These are phyloP conservation scores for Passalora sequoiae DNA, from an alignment of 2,329 filamentous ascomycete species.

Conservation along the genomic window DNA sequence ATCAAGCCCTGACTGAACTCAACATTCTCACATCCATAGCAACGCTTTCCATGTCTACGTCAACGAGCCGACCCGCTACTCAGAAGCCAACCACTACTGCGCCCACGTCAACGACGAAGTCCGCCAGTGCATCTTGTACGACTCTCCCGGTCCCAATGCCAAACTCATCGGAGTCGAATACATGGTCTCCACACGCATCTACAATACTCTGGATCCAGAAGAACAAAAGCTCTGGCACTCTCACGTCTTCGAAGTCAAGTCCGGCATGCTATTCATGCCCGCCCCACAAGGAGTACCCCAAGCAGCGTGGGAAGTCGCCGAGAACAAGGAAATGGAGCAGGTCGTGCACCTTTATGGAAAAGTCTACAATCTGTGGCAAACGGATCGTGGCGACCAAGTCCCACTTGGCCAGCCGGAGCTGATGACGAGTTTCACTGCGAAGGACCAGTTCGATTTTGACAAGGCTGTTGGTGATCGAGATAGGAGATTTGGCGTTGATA, in stretches of 20 bases:
- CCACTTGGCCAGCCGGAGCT: slow-evolving; percentile 58
- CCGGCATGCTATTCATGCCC: slow-evolving; percentile 75
- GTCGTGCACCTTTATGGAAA: slow-evolving; percentile 74
- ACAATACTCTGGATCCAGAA: slow-evolving; percentile 57
- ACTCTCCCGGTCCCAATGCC: slow-evolving; percentile 60
- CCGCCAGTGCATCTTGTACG: slow-evolving; percentile 81
- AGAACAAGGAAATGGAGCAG: slow-evolving; percentile 75
- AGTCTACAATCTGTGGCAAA: slow-evolving; percentile 81
- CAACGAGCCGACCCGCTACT: slow-evolving; percentile 60
- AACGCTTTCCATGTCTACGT: slow-evolving; percentile 84
- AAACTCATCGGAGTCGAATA: slow-evolving; percentile 81
- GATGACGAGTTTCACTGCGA: slow-evolving; percentile 58
- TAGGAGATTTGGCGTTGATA: slow-evolving; percentile 50
- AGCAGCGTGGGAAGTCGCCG: slow-evolving; percentile 66
- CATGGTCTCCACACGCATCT: slow-evolving; percentile 70
- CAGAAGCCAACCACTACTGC: slow-evolving; percentile 84
- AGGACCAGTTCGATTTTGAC: slow-evolving; percentile 47
- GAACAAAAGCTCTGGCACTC: slow-evolving; percentile 78
- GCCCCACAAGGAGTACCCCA: slow-evolving; percentile 52
- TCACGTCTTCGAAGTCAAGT: slow-evolving; percentile 69
- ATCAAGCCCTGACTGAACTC: slow-evolving; percentile 4
- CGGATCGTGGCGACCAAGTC: slow-evolving; percentile 63
- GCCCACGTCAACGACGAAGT: slow-evolving; percentile 71
- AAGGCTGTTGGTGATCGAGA: slow-evolving; percentile 49
- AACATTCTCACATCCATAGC: slow-evolving; percentile 6